Conservation (phyloP, 495 filamentous ascomycete genomes). For the Penicillium soppii region DNA sequence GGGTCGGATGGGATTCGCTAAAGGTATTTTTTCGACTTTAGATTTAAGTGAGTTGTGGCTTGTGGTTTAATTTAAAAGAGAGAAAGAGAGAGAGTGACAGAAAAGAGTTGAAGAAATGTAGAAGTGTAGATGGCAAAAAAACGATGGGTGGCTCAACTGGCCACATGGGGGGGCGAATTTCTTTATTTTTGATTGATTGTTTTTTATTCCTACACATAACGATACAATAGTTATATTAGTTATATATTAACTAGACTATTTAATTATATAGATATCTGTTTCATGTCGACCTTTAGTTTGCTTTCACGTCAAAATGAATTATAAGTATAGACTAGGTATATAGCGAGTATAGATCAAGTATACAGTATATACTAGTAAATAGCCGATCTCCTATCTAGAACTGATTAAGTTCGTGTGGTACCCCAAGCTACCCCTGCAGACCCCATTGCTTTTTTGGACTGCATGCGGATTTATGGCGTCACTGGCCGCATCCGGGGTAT, state of each 20-base stretch:
- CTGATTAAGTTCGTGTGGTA: conserved; percentile 11
- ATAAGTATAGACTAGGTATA: neutral
- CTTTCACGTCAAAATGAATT: too few relatives aligned
- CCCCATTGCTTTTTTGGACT: conserved; percentile 20
- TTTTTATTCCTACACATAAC: too few relatives aligned
- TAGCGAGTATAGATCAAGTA: neutral
- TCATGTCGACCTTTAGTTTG: too few relatives aligned
- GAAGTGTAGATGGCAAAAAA: too few relatives aligned
- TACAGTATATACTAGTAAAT: neutral
- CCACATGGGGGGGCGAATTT: conserved; percentile 14
- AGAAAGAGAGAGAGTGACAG: conserved; percentile 6
- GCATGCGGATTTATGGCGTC: conserved; percentile 23
- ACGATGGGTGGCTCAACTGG: conserved; percentile 9
- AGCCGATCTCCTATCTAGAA: neutral
- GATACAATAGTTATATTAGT: too few relatives aligned
- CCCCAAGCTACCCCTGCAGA: conserved; percentile 29
- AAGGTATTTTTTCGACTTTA: neutral
- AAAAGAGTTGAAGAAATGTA: neutral
- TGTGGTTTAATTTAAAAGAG: too few relatives aligned
- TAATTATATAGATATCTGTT: too few relatives aligned
- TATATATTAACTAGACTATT: too few relatives aligned
- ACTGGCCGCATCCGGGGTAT: conserved; percentile 5
- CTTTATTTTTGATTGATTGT: too few relatives aligned
- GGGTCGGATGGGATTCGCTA: neutral
- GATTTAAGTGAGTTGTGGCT: too few relatives aligned